These are phyloP conservation scores for Ceratocystis diversiconidia DNA, from an alignment of 2,329 filamentous ascomycete species.

Conservation along the genomic window DNA sequence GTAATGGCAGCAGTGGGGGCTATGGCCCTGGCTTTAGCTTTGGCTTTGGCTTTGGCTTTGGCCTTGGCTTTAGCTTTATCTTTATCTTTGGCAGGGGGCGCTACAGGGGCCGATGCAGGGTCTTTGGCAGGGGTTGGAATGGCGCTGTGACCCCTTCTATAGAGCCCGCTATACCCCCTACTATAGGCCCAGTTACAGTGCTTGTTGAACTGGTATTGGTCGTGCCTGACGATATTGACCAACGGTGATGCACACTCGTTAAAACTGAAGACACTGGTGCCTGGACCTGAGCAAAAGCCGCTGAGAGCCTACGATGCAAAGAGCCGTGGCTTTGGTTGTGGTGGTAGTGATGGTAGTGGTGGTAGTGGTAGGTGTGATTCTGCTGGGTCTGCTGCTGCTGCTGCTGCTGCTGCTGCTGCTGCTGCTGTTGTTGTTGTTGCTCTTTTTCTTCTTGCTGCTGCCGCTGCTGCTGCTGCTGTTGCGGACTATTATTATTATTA, in stretches of 20 bases:
- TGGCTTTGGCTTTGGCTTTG: not conserved
- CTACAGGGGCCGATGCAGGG: not conserved
- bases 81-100: not conserved
- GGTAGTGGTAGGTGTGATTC: no score
- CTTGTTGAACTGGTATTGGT: not conserved
- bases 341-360: no score
- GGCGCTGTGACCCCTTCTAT: not conserved
- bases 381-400: no score
- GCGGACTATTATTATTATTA: not conserved
- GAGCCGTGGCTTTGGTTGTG: not conserved
- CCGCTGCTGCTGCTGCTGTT: not conserved
- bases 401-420: no score
- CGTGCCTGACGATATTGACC: not conserved
- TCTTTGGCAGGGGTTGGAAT: not conserved
- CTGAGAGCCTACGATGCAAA: not conserved
- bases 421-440: no score
- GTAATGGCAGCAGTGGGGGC: no score
- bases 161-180: not conserved
- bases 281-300: not conserved
- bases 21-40: not conserved
- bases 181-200: not conserved
- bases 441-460: no score
- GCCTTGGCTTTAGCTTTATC: not conserved
- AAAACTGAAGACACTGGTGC: not conserved
- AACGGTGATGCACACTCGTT: not conserved